Evolutionary conservation across 306 rosid species (phyloP), one percentile per base, ranked within the genome.

Genomic region (Vigna trinervia): DNA sequence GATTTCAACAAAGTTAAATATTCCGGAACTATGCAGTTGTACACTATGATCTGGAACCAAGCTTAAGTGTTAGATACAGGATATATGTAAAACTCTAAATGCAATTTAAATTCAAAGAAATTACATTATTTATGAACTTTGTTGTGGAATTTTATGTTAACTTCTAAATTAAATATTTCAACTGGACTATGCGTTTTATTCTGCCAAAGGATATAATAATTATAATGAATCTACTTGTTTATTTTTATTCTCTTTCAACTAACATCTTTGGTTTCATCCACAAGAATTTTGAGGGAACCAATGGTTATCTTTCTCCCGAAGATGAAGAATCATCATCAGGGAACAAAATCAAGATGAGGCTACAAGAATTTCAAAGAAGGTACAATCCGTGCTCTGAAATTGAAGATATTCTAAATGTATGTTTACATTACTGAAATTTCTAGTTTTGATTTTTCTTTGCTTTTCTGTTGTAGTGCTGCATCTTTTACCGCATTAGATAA

Each of bases 321-420:
- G 82, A 87, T 26, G 97, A 87, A 48, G 97, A 88, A 84, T 59
- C 81, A 11, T 85, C 99, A 46, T 89, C 99, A 15, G 92, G 97
- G 78, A 92, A 72, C 92, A 92, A 83, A 83, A 88, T 92, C 82
- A 95, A 92, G 86, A 92, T 91, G 99, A 95, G 85, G 84, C 91
- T 95, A 52, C 93, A 90, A 74, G 97, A 95, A 85, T 86, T 95
- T 58, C 99, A 91, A 63, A 90, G 79, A 86, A 95, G 97, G 99
- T 92, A 85, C 13, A 12, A 28, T 38, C 32, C 56, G 43, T 15
- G 45, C 70, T 58, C 38, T 74, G 64, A 48, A 10, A 52, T 17
- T 63, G 51, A 23, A 73, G 36, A 72, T 28, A 54, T 73, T 64
- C 32, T 63, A 22, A 28, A 68, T 59, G 11, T 32, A 28, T 22